These are phyloP conservation scores for Coemansia sp. DNA, from an alignment of 192 early-diverging fungal genomes.

Conservation along the genomic window DNA sequence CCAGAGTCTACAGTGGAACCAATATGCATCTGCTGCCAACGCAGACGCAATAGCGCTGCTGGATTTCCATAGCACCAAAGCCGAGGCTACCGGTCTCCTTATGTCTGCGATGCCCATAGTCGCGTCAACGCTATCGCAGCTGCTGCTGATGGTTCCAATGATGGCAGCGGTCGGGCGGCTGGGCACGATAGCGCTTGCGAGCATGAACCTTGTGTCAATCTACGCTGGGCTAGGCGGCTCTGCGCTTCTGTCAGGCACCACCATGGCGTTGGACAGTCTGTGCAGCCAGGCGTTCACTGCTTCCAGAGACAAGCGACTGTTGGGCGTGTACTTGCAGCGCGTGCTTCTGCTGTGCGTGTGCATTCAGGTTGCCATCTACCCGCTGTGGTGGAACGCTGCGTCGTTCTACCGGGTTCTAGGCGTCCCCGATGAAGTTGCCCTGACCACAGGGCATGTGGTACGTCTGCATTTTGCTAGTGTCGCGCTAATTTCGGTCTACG, in stretches of 20 bases:
- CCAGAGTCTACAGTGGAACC: not conserved
- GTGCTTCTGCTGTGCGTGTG: constrained; percentile 71
- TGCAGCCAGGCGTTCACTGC: constrained; percentile 75
- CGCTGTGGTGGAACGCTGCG: constrained; percentile 57
- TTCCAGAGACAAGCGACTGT: constrained; percentile 60
- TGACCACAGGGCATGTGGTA: constrained; percentile 66
- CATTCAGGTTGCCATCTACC: constrained; percentile 69
- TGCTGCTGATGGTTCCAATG: constrained; percentile 41
- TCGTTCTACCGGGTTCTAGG: constrained; percentile 32
- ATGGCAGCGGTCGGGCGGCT: constrained; percentile 62
- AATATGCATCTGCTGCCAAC: not conserved
- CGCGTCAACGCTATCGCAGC: constrained; percentile 35
- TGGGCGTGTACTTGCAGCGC: constrained; percentile 77
- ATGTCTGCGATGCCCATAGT: constrained; percentile 42
- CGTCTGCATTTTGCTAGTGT: constrained; percentile 70
- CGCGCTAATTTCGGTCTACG: constrained; percentile 71
- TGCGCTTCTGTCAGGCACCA: constrained; percentile 66
- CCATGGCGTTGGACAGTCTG: constrained; percentile 76
- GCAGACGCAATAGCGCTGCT: constrained; percentile 1
- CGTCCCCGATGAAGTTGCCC: constrained; percentile 67
- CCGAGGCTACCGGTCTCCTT: constrained; percentile 21
- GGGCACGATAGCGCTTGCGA: constrained; percentile 65
- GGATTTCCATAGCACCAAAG: constrained; percentile 7
- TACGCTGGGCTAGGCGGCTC: constrained; percentile 71
- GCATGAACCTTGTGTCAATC: constrained; percentile 71